Conservation (phyloP, 192 early-diverging fungal species). For the Coemansia sp. region DNA sequence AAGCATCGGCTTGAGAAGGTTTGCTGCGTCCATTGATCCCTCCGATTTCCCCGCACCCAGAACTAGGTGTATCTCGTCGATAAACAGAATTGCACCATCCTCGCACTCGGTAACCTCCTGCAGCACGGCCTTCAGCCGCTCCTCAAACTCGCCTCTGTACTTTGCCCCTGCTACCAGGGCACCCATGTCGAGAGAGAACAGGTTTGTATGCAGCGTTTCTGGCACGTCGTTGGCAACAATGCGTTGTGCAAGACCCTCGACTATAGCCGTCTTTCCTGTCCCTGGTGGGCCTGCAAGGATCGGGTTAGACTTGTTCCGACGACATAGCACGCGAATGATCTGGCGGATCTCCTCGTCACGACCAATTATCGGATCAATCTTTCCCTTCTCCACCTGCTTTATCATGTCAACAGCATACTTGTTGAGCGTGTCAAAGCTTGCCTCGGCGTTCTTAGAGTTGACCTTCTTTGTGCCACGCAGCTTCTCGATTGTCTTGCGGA, state of each 20-base stretch:
- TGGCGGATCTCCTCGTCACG: constrained; percentile 95
- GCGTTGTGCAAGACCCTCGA: constrained; percentile 93
- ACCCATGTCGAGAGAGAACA: constrained; percentile 97
- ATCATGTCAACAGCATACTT: constrained; percentile 95
- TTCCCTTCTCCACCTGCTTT: constrained; percentile 76
- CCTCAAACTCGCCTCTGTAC: constrained; percentile 98
- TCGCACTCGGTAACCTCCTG: constrained; percentile 92
- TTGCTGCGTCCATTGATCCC: constrained; percentile 95
- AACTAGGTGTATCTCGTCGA: constrained; percentile 96
- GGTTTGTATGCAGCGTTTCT: constrained; percentile 69
- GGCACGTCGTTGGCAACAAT: constrained; percentile 95
- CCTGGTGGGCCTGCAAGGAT: constrained; percentile 83
- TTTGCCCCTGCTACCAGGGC: constrained; percentile 91
- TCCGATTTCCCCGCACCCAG: constrained; percentile 91
- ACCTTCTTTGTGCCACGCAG: constrained; percentile 82
- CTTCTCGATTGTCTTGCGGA: constrained; percentile 76
- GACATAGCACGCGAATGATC: constrained; percentile 88
- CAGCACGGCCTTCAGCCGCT: constrained; percentile 92
- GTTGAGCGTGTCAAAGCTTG: constrained; percentile 84
- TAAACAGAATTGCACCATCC: constrained; percentile 91
- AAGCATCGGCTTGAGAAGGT: constrained; percentile 96
- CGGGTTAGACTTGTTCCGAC: constrained; percentile 91
- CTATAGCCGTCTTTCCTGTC: constrained; percentile 77
- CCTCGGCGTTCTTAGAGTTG: constrained; percentile 82
- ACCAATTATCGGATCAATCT: constrained; percentile 96